Percentiles rank a stretch among this genome's conserved stretches.
Evolutionary conservation across 1,284 basidiomycete genomes (phyloP).

Genomic region (Thecaphora thlaspeos): DNA sequence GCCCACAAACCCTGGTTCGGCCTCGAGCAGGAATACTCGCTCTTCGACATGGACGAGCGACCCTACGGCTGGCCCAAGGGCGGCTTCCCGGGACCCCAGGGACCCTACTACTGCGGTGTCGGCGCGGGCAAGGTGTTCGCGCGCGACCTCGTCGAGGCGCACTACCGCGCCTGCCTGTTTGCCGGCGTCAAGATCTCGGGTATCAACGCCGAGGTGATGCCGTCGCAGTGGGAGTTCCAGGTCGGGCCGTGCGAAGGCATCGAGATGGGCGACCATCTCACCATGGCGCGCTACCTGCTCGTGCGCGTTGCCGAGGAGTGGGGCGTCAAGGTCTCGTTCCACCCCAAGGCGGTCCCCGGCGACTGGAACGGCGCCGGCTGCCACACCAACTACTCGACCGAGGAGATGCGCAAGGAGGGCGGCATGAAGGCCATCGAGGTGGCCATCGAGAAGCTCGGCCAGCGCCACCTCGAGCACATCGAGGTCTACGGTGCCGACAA

Average conservation of each 20-base stretch:
- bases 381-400: slow-evolving; percentile 60
- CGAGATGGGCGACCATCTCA: slow-evolving; percentile 83
- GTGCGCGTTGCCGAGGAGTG: slow-evolving; percentile 79
- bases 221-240: slow-evolving; percentile 99
- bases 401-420: slow-evolving; percentile 47
- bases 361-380: slow-evolving; percentile 99
- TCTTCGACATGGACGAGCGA: slow-evolving; percentile 86
- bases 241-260: slow-evolving; percentile 97
- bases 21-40: slow-evolving; percentile 97
- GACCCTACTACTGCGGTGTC: slow-evolving; percentile 99
- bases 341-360: slow-evolving; percentile 95
- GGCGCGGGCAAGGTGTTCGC: slow-evolving; percentile 98
- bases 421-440: slow-evolving; percentile 92
- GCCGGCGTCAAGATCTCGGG: slow-evolving; percentile 97
- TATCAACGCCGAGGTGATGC: slow-evolving; percentile 99
- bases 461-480: slow-evolving; percentile 60
- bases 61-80: slow-evolving; percentile 86
- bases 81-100: slow-evolving; percentile 99
- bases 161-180: slow-evolving; percentile 94
- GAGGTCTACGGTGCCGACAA: slow-evolving; percentile 58
- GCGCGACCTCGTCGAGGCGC: slow-evolving; percentile 97
- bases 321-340: slow-evolving; percentile 93
- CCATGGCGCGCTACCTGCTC: slow-evolving; percentile 55
- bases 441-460: slow-evolving; percentile 70
- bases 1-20: slow-evolving; percentile 84